These are phyloP conservation scores for Coemansia sp. DNA, from an alignment of 192 early-diverging fungal genomes.

Conservation along the genomic window DNA sequence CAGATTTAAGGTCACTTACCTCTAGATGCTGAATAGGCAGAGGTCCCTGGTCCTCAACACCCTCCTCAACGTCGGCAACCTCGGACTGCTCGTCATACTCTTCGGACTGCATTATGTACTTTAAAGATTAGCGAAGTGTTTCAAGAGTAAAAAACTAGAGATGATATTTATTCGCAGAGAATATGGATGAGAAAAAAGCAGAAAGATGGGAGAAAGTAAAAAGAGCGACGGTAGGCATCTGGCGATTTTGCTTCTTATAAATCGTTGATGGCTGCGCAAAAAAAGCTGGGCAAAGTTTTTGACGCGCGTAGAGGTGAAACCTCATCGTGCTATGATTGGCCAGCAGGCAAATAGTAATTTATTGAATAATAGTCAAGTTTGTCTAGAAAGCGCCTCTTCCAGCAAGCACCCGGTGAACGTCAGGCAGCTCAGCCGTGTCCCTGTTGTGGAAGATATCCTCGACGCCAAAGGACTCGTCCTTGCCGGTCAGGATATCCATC, in stretches of 20 bases:
- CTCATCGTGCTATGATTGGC: not conserved
- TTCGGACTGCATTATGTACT: conserved; percentile 49
- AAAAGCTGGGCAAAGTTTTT: conserved; percentile 1
- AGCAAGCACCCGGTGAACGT: conserved; percentile 33
- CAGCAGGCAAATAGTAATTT: not conserved
- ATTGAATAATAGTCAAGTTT: not conserved
- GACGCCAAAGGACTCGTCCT: conserved; percentile 85
- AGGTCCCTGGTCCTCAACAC: conserved; percentile 53
- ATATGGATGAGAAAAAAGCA: not conserved
- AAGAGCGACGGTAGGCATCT: too few species aligned
- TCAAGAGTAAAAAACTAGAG: conserved; percentile 2
- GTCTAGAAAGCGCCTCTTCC: conserved; percentile 17
- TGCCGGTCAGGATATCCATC: conserved; percentile 83
- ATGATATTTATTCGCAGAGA: too few species aligned
- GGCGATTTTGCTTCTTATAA: too few species aligned
- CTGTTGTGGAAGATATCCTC: conserved; percentile 81
- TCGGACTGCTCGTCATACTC: conserved; percentile 51
- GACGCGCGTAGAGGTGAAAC: not conserved
- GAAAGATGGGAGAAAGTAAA: conserved; percentile 12
- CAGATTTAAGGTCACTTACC: conserved; percentile 45
- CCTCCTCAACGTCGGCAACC: conserved; percentile 52
- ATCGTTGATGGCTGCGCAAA: conserved; percentile 32
- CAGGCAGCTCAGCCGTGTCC: conserved; percentile 8
- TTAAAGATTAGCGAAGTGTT: too few species aligned
- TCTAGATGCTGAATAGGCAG: conserved; percentile 56